Base-by-base conservation (phyloP, 176 grass and related monocot genomes). In the Triticum turgidum region DNA sequence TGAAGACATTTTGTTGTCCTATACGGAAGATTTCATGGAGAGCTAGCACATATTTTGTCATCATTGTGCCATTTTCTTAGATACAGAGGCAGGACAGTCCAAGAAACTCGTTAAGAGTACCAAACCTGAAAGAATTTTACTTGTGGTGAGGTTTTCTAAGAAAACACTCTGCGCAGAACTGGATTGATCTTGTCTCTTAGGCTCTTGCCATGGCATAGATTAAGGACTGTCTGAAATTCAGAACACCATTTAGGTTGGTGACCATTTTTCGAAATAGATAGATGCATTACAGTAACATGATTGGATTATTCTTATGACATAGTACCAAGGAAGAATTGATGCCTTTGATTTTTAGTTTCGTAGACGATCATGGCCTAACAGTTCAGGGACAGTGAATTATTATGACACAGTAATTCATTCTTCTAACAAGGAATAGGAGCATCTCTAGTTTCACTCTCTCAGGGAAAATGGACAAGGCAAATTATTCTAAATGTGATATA, bases 1-100 rank as follows among this genome's bases (percentile, higher is more conserved):
- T 22, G 8, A 45, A 39, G 37, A 25, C 79, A 78, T 20, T 42
- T 11, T 34, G 37, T 4, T 83, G 65, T 90, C 56, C 64, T 45
- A 70, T 83, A 82, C 65, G 73, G 73, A 83, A 79, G 45, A 15
- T 79, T 87, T 87, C 89, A 63, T 7, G 34, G 22, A 63, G 32
- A 82, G 73, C 4, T 76, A 24, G 52, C 10, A 52, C 21, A 62
- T 77, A 59, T 69, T 73, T 73, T 79, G 74, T 67, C 17, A 78
- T 61, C 22, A 20, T 71, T 29, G 69, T 72, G 64, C n/a, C 62
- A 77, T n/a, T 72, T 78, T 69, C 64, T 8, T 1, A 86, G 27
- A 76, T 38, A 38, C 37, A 86, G 65, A 79, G 6, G n/a, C 13
- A 11, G 58, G 73, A 65, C 51, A 52, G 54, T 83, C 65, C 52